Conservation (phyloP, 306 rosid species). For the Sesbania bispinosa region DNA sequence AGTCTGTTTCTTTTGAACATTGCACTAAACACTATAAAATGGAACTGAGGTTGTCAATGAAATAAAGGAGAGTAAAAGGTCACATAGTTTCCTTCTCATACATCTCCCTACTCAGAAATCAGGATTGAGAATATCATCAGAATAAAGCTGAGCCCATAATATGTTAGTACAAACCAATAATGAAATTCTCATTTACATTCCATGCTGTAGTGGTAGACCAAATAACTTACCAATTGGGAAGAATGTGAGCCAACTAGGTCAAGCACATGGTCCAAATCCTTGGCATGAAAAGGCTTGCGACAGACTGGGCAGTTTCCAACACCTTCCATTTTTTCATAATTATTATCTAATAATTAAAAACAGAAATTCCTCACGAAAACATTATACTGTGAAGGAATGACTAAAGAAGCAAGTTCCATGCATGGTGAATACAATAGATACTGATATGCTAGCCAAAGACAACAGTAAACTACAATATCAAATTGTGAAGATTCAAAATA, state of each 20-base stretch:
- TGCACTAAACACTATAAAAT: neutral
- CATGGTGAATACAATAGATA: neutral
- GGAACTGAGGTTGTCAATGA: neutral
- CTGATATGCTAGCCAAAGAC: neutral
- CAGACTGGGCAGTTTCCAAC: conserved; percentile 82
- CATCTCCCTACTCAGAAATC: neutral
- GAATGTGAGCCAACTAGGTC: conserved; percentile 55
- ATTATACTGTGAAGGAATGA: neutral
- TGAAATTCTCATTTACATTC: neutral
- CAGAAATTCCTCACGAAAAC: conserved; percentile 9
- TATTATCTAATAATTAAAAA: conserved; percentile 29
- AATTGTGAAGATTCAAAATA: neutral
- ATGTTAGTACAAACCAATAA: neutral
- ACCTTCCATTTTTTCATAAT: conserved; percentile 24
- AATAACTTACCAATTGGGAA: conserved; percentile 44
- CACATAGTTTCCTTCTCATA: neutral
- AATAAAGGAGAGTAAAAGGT: neutral
- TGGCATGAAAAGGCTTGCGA: conserved; percentile 63
- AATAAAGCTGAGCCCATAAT: neutral
- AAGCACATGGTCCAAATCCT: conserved; percentile 75
- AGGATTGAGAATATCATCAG: neutral
- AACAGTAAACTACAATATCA: neutral
- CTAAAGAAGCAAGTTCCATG: neutral
- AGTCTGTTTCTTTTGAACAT: neutral
- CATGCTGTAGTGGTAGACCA: neutral